These are phyloP conservation scores for Favolaschia claudopus DNA, from an alignment of 768 basidiomycete species.

Conservation along the genomic window DNA sequence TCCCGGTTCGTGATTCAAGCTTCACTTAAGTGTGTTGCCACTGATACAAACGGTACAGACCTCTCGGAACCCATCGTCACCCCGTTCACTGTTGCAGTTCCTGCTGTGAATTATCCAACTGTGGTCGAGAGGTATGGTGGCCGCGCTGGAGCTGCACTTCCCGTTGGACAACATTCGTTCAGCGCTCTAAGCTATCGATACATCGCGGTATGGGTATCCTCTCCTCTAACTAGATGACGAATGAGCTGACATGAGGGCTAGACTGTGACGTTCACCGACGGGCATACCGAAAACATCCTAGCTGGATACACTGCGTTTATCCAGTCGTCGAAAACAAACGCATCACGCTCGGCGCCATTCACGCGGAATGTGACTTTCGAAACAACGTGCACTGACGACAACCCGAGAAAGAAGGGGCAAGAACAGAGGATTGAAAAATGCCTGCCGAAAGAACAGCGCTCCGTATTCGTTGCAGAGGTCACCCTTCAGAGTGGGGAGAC, in stretches of 20 bases:
- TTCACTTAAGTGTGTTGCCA: background rate
- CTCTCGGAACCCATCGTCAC: background rate
- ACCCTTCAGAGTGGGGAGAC: conserved; percentile 5
- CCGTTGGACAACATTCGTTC: background rate
- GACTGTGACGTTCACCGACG: conserved; percentile 14
- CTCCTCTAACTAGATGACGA: no score
- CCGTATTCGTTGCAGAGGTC: conserved; percentile 3
- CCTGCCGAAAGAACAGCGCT: background rate
- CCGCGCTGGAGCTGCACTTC: background rate
- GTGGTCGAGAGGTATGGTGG: background rate
- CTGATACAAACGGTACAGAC: background rate
- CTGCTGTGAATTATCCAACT: conserved; percentile 1
- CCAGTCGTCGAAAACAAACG: background rate
- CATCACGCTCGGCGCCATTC: background rate
- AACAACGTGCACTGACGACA: background rate
- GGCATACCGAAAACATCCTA: background rate
- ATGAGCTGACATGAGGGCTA: no score
- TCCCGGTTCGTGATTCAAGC: background rate
- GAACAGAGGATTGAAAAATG: background rate
- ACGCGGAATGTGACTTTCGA: background rate
- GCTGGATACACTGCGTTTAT: conserved; percentile 15
- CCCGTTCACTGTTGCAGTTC: background rate
- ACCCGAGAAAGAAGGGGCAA: background rate
- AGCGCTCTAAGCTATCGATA: background rate
- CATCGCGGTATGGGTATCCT: background rate